Percentiles rank a stretch among this genome's conserved stretches.
Evolutionary conservation across 164 flowering plant species (phyloP).

Genomic region (Sedum album): DNA sequence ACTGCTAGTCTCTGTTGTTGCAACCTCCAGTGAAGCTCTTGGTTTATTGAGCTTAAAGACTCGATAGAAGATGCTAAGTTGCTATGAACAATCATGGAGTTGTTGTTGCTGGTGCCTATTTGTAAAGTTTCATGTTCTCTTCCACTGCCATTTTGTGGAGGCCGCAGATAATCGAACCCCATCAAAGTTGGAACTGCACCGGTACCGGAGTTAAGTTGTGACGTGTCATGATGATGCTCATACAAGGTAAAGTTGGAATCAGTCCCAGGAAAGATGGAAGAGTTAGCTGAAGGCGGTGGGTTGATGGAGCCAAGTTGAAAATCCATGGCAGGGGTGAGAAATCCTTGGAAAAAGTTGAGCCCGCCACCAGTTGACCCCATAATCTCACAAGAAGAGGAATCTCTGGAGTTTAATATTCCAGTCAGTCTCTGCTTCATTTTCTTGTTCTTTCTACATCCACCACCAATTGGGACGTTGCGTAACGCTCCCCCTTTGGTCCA

Average conservation of each 20-base stretch:
- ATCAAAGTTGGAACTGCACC: not conserved
- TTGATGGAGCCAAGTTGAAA: constrained; percentile 1
- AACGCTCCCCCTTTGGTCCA: constrained; percentile 9
- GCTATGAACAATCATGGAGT: constrained; percentile 4
- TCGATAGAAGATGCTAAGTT: constrained; percentile 7
- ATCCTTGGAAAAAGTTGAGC: constrained; percentile 4
- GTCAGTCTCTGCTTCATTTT: constrained; percentile 6
- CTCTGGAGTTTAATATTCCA: not conserved
- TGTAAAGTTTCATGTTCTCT: not conserved
- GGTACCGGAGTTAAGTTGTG: not conserved
- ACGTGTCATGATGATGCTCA: not conserved
- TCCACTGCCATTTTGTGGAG: not conserved
- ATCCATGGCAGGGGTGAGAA: constrained; percentile 8
- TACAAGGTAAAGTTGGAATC: constrained; percentile 3
- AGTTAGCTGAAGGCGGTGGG: not conserved
- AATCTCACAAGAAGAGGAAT: not conserved
- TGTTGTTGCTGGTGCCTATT: not conserved
- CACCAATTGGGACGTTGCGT: constrained; percentile 6
- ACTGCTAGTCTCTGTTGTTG: constrained; percentile 4
- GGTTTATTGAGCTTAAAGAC: constrained; percentile 9
- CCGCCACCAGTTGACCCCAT: not conserved
- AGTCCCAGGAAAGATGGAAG: not conserved
- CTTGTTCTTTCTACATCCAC: constrained; percentile 7
- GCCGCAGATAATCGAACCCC: not conserved
- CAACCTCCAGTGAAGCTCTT: constrained; percentile 10